Evolutionary conservation across 2,329 filamentous ascomycete species (phyloP), one percentile per base, ranked within the genome.

Genomic region (Exophiala alcalophila): DNA sequence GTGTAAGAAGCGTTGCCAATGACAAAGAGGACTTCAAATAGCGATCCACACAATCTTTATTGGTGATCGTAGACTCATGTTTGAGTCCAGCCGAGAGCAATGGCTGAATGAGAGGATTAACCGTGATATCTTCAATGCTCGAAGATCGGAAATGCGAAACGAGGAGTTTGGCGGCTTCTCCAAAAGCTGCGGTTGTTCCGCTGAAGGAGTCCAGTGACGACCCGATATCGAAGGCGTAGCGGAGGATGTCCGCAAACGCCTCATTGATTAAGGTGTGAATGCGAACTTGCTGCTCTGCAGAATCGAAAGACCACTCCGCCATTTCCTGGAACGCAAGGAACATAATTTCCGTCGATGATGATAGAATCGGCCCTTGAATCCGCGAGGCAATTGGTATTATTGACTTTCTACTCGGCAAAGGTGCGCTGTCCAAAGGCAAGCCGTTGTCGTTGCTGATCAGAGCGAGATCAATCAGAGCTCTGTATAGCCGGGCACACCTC

Each of bases 261-360:
- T 74, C 74, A 18, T 86, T 75, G 18, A 95, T 78, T 28, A 74
- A 73, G 12, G 75, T 73, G 45, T 86, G 78, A 34, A 96, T 76
- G 42, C 81, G 71, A 36, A 81, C 77, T 29, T 83, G 80, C 53
- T 90, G 83, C 18, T 81, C 70, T 8, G 80, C 73, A 1, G 77
- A 74, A 5, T 77, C 73, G 61, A 94, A 96, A 54, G 83, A 83
- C 92, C 91, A 98, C 4, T 82, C 88, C 20, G 81, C 78, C 25
- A 84, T 86, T 62, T 84, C 92, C 66, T 94, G 89, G 54, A 94
- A 84, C 5, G 94, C 78, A 58, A 94, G 89, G 16, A 94, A 76
- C 51, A 87, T 74, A 2, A 83, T 82, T 53, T 85, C 81, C 5
- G 83, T 82, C 56, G 91, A 84, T 3, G 83, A 81, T 31, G 83